A percentile compares a stretch with the other conserved stretches of the same genome.
phyloP scores from a whole-genome alignment of 495 filamentous ascomycete genomes.

The Xylaria scruposa region DNA sequence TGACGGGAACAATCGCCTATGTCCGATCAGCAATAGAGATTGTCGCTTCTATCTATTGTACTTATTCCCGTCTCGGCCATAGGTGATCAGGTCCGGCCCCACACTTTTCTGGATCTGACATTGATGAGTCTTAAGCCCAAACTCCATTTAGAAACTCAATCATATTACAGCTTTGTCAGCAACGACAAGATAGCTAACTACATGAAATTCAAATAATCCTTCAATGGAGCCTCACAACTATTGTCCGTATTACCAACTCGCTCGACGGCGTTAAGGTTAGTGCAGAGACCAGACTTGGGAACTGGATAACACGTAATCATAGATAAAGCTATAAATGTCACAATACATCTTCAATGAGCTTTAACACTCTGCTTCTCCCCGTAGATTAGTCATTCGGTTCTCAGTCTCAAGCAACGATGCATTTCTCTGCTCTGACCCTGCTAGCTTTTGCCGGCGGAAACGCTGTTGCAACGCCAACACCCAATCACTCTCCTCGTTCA shows the following conservation, averaged over 20 bases:
- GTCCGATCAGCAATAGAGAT: not conserved
- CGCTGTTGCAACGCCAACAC: conserved; percentile 10
- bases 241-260: not conserved
- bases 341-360: not conserved
- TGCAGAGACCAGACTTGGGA: not conserved
- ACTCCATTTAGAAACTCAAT: not conserved
- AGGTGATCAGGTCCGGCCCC: not conserved
- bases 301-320: not conserved
- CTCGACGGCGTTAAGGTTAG: not conserved
- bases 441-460: conserved; percentile 6
- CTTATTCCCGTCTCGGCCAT: not conserved
- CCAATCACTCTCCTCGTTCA: not conserved
- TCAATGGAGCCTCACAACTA: not conserved
- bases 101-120: not conserved
- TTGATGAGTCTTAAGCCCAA: not conserved
- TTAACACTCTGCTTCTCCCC: not conserved
- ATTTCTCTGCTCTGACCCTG: not conserved
- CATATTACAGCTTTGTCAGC: not conserved
- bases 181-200: not conserved
- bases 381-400: not conserved
- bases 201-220: not conserved
- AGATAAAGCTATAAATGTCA: not conserved
- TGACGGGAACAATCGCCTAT: not conserved
- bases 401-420: not conserved
- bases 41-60: not conserved